Base-by-base conservation (phyloP, 768 basidiomycete genomes). In the Paxillus involutus region DNA sequence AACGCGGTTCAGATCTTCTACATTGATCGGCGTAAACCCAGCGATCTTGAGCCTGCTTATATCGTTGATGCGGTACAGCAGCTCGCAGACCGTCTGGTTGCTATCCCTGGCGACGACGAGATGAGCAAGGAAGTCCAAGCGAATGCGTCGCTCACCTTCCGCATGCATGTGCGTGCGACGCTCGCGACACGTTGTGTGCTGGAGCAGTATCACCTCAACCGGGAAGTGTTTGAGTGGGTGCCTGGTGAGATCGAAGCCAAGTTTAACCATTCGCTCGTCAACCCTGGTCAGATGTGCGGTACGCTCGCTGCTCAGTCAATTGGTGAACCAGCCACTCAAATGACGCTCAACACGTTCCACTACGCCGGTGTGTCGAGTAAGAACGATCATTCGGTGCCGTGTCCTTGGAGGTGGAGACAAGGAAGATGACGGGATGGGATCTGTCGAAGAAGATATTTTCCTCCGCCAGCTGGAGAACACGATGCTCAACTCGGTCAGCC, bases 331-430 rank as follows among this genome's bases (percentile, higher is more conserved):
- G 97, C 97, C 4, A 99, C 97, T 0, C 97, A 99, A 75, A 98
- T 99, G 97, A 98, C 97, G 6, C 73, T 99, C 54, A 99, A 99
- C 72, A 98, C 96, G 0, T 99, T 98, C 91, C 97, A 99, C 74
- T 98, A 98, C 70, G 97, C 97, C 57, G 97, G 97, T 87, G 97
- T 99, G 24, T 96, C 97, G n/a, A 94, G 91, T 66, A 98, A 98
- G 76, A 98, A 97, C 73, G 97, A 83, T 98, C 63, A 90, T 99
- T 62, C 96, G 97, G 43, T 96, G 97, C 71, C 92, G 97, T 77
- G 89, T 98, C 8, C 72, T 91, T 47, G 89, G 90, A 41, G 85
- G 86, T 39, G 80, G 80, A 9, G 90, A 94, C 62, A 94, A 96
- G 70, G 89, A 93, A 17, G 91, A 93, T 21, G 90, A 92, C 51